A percentile compares a stretch with the other conserved stretches of the same genome.
Evolutionary conservation across 2,329 filamentous ascomycete species (phyloP).

Genomic region (Verticillium albo-atrum): DNA sequence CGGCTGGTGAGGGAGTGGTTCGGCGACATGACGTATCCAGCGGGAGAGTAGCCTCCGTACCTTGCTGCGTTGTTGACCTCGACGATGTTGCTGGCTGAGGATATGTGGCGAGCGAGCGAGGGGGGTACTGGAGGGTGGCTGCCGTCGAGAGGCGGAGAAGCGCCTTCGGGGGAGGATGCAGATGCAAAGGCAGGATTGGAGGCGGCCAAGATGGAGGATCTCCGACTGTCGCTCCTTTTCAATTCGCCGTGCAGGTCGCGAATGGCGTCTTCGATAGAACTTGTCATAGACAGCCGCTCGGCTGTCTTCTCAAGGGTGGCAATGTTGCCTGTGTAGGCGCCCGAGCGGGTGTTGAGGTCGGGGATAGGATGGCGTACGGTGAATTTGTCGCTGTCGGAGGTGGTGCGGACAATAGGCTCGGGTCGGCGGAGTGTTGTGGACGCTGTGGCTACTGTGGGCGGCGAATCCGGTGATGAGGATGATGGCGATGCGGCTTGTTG

Average conservation of each 20-base stretch:
- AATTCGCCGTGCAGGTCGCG: slow-evolving; percentile 67
- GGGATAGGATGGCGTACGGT: slow-evolving; percentile 55
- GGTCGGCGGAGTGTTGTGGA: slow-evolving; percentile 15
- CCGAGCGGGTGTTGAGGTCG: slow-evolving; percentile 57
- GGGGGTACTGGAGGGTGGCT: slow-evolving; percentile 13
- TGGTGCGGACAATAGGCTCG: slow-evolving; percentile 43
- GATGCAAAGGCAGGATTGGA: slow-evolving; percentile 18
- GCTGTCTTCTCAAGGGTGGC: slow-evolving; percentile 71
- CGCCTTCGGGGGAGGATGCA: slow-evolving; percentile 14
- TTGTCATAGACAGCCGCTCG: slow-evolving; percentile 68
- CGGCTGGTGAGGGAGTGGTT: slow-evolving; percentile 56
- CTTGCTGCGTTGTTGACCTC: slow-evolving; percentile 64
- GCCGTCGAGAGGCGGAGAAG: slow-evolving; percentile 17
- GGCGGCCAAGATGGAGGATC: slow-evolving; percentile 56
- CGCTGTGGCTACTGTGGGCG: background rate
- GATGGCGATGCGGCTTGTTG: slow-evolving; percentile 4
- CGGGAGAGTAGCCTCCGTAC: slow-evolving; percentile 66
- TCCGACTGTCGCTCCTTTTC: slow-evolving; percentile 64
- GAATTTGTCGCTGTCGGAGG: slow-evolving; percentile 37
- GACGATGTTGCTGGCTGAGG: slow-evolving; percentile 58
- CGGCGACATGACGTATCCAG: slow-evolving; percentile 64
- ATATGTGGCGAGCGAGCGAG: slow-evolving; percentile 36
- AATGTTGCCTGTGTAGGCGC: slow-evolving; percentile 62
- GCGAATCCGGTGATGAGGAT: slow-evolving; percentile 5
- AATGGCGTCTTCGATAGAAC: slow-evolving; percentile 75